phyloP scores from a whole-genome alignment of 1,139 yeast species.

The Candida tunisiensis region DNA sequence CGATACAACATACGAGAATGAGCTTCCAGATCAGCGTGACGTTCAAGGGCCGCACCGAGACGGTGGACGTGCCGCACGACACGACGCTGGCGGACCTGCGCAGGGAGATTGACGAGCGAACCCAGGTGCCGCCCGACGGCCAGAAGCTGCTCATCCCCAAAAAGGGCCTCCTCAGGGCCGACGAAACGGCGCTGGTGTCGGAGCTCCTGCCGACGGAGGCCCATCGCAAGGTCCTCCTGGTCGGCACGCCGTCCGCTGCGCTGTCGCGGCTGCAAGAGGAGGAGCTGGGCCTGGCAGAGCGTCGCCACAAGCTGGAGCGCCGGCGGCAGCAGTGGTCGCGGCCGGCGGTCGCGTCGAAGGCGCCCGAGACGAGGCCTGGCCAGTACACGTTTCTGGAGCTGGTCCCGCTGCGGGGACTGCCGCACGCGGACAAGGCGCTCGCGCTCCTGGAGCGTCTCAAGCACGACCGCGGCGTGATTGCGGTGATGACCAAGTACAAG shows the following conservation, averaged over 20 bases:
- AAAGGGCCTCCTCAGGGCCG: slow-evolving; percentile 10
- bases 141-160: slow-evolving; percentile 16
- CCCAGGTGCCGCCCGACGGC: slow-evolving; percentile 12
- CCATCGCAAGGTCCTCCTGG: slow-evolving; percentile 11
- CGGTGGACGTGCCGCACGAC: slow-evolving; percentile 7
- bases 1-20: too few relatives aligned
- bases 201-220: slow-evolving; percentile 9
- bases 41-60: slow-evolving; percentile 7
- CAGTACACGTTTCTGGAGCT: slow-evolving; percentile 19
- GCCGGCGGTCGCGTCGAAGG: slow-evolving; percentile 3
- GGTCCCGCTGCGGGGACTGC: slow-evolving; percentile 18
- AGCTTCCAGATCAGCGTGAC: too few relatives aligned
- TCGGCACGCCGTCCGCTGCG: slow-evolving; percentile 13
- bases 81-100: slow-evolving; percentile 9
- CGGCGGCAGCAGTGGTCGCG: slow-evolving; percentile 2
- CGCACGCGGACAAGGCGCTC: slow-evolving; percentile 15
- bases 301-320: slow-evolving; percentile 1
- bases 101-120: slow-evolving; percentile 10
- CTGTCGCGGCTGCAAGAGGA: slow-evolving; percentile 12
- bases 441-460: slow-evolving; percentile 15
- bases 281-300: slow-evolving; percentile 6
- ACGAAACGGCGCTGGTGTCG: slow-evolving; percentile 5
- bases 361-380: slow-evolving; percentile 2
- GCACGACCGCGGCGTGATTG: slow-evolving; percentile 20
- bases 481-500: slow-evolving; percentile 20